Conservation (phyloP, 768 basidiomycete species). For the Rhizopogon vinicolor region DNA sequence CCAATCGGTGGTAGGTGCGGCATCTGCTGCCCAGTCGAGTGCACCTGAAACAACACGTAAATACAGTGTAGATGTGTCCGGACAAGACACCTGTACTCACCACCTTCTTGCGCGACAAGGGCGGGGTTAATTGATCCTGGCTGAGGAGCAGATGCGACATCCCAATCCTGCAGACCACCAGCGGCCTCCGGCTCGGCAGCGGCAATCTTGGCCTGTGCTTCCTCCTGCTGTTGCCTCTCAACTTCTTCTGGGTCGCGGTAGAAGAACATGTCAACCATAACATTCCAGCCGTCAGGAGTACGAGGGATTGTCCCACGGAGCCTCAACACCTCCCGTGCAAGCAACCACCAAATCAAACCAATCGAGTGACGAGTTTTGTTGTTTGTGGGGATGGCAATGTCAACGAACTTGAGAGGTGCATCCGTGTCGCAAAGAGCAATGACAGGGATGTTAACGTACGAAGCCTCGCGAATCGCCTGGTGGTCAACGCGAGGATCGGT, state of each 20-base stretch:
- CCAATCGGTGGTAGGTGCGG: slow-evolving; percentile 68
- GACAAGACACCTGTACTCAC: slow-evolving; percentile 19
- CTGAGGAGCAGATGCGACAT: slow-evolving; percentile 61
- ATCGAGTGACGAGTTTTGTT: slow-evolving; percentile 98
- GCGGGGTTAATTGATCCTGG: slow-evolving; percentile 76
- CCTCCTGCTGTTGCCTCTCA: slow-evolving; percentile 95
- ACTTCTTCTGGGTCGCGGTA: slow-evolving; percentile 99
- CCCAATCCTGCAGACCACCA: slow-evolving; percentile 60
- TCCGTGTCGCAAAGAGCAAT: slow-evolving; percentile 99
- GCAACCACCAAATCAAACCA: slow-evolving; percentile 96
- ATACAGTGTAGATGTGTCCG: background rate
- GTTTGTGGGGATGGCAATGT: slow-evolving; percentile 98
- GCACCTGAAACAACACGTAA: slow-evolving; percentile 37
- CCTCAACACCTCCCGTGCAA: slow-evolving; percentile 95
- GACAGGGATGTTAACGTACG: slow-evolving; percentile 99
- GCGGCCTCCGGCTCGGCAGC: slow-evolving; percentile 53
- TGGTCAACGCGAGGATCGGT: slow-evolving; percentile 99
- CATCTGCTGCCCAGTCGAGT: slow-evolving; percentile 83
- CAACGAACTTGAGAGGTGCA: slow-evolving; percentile 95
- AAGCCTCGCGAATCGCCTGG: slow-evolving; percentile 99
- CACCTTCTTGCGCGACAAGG: slow-evolving; percentile 60
- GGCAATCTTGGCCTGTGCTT: slow-evolving; percentile 75
- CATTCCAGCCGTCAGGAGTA: slow-evolving; percentile 90
- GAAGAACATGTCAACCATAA: slow-evolving; percentile 99
- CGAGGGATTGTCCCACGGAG: slow-evolving; percentile 92